Evolutionary conservation across 257 asterid genomes (phyloP), one percentile per base, ranked within the genome.

Genomic region (Solanum chiquidenum): DNA sequence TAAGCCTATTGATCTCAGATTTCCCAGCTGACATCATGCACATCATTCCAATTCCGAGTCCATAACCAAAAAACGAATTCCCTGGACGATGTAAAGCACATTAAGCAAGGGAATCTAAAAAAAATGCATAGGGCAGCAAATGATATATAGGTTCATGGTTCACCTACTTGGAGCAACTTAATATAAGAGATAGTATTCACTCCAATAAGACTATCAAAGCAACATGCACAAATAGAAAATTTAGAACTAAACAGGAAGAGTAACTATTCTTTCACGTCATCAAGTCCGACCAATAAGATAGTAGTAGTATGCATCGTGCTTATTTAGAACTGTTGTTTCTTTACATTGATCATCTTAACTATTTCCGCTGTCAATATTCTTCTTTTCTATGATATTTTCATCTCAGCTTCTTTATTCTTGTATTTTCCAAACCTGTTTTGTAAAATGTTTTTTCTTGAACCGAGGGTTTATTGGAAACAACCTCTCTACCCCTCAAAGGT

Each of bases 1-100:
- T 93, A 83, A 94, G 76, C 93, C 66, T 89, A 75, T 86, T 87
- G 82, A 94, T 92, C 91, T 94, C 95, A 64, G 92, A 90, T 80
- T 93, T 93, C 89, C 96, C 98, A 75, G 95, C 93, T 42, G 97
- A 93, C 95, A 94, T 90, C 98, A 94, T 94, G 82, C 90, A 94
- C 97, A 94, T 93, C 82, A 94, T 90, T 73, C 98, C 97, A 69
- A 95, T 87, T 52, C 97, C 94, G 68, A 94, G 92, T 72, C 98
- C 98, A 93, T 94, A 94, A 46, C 93, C 92, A 87, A 94, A 93
- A 55, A 84, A 11, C 1, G 97, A 87, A 83, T 90, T 91, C 25
- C 91, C 98, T 95, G 95, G 87, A 90, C 1, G 83, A 68, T 46
- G 2, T 34, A 88, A 38, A 12, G 42, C 79, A 38, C 23, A 5